Evolutionary conservation across 768 basidiomycete genomes (phyloP).

Genomic region (Gautieria morchelliformis): DNA sequence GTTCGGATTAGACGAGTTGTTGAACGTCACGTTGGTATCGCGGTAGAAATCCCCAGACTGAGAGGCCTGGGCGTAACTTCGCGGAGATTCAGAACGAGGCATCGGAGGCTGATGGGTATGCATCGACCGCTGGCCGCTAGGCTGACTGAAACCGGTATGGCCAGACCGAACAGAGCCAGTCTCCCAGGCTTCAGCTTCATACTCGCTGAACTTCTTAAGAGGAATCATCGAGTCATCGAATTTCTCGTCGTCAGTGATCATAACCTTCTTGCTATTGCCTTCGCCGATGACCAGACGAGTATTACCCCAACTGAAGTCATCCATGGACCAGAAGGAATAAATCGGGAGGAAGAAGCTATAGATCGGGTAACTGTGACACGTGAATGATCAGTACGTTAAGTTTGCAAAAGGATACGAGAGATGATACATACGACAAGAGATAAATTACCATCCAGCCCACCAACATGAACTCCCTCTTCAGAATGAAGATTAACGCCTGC

Average conservation of each 20-base stretch:
- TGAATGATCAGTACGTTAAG: neutral
- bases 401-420: neutral
- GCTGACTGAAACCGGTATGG: constrained; percentile 47
- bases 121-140: constrained; percentile 44
- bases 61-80: constrained; percentile 57
- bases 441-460: constrained; percentile 97
- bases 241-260: constrained; percentile 90
- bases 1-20: constrained; percentile 49
- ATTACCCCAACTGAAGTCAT: constrained; percentile 94
- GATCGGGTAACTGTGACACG: constrained; percentile 61
- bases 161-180: constrained; percentile 60
- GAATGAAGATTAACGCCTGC: constrained; percentile 83
- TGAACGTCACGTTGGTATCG: constrained; percentile 62
- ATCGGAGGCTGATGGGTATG: constrained; percentile 27
- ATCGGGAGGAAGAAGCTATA: constrained; percentile 92
- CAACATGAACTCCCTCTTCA: constrained; percentile 97
- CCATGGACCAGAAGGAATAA: constrained; percentile 99
- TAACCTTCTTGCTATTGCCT: constrained; percentile 88
- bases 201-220: constrained; percentile 94
- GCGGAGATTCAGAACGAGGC: constrained; percentile 57
- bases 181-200: constrained; percentile 91
- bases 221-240: constrained; percentile 98
- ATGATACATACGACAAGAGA: constrained; percentile 64
- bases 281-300: constrained; percentile 91
- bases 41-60: constrained; percentile 83